Base-by-base conservation (phyloP, 768 basidiomycete genomes). In the Polyporus arcularius region DNA sequence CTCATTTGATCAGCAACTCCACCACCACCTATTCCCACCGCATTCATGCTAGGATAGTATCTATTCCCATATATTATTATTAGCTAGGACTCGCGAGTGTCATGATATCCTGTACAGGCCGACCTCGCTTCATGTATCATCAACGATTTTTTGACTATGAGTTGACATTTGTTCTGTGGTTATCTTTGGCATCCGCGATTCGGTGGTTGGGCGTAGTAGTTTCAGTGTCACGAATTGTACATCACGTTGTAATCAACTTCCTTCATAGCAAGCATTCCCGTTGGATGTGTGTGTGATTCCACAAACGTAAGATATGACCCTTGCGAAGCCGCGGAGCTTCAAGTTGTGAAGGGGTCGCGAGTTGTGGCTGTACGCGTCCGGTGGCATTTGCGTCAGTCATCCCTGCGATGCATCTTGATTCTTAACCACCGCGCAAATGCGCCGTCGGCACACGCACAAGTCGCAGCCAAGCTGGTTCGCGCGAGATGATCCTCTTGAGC, bases 111-210 rank as follows among this genome's bases (percentile, higher is more conserved):
- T 53, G 42, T 53, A 45, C 16, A 32, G 15, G 18, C 56, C 56
- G 61, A 62, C 61, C 61, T 62, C 61, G 61, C 57, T 28, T 42
- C 47, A 58, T 62, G 61, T 62, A 62, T 58, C 57, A 35, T 54
- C 15, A 26, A 52, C 40, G 43, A 18, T 43, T n/a, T 50, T 21
- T 48, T 26, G 12, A 18, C 15, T 46, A 51, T 43, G 45, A 38
- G 49, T 48, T 15, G 43, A 50, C 43, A n/a, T 50, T 63, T 32
- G 28, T 40, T 47, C 53, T 49, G 60, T 61, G 26, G 40, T 55
- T 50, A 54, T 47, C 43, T 32, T 28, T n/a, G 30, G 21, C 11
- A 21, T 46, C 38, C 30, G 28, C 14, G 40, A 12, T 31, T 15
- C 15, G 16, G 26, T 28, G 6, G 47, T 21, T 21, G n/a, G n/a